Conservation (phyloP, 2,329 filamentous ascomycete genomes). For the Aureobasidium vineae region DNA sequence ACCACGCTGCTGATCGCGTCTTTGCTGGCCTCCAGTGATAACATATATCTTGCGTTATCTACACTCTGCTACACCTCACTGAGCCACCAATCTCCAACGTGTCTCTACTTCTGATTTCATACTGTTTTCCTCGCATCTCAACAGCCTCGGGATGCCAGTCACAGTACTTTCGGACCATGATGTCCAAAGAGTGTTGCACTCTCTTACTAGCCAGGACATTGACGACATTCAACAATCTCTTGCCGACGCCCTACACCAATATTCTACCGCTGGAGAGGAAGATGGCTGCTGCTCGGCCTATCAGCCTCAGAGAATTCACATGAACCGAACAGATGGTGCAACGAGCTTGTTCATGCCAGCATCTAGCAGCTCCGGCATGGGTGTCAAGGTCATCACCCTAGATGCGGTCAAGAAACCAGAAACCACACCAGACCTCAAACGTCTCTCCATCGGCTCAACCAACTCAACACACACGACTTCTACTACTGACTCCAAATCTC, state of each 20-base stretch:
- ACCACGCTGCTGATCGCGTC: not conserved
- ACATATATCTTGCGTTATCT: not conserved
- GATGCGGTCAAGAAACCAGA: constrained; percentile 34
- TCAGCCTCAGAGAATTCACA: constrained; percentile 60
- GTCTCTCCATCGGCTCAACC: constrained; percentile 29
- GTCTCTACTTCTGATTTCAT: not conserved
- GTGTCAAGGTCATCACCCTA: constrained; percentile 64
- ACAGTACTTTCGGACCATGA: constrained; percentile 59
- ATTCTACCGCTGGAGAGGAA: constrained; percentile 60
- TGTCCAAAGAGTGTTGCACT: constrained; percentile 55
- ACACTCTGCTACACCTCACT: not conserved
- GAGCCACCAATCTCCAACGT: not conserved
- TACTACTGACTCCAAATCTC: not conserved
- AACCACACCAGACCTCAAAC: constrained; percentile 33
- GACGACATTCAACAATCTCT: constrained; percentile 57
- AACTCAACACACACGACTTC: not conserved
- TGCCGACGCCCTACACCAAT: constrained; percentile 61
- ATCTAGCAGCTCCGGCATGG: constrained; percentile 57
- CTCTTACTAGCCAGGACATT: constrained; percentile 57
- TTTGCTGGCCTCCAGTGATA: too few relatives aligned
- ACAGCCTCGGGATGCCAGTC: constrained; percentile 52
- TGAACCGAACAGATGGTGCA: constrained; percentile 60
- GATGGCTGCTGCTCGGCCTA: constrained; percentile 58
- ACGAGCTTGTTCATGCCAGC: constrained; percentile 68
- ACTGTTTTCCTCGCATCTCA: not conserved